These are phyloP conservation scores for Zychaea mexicana DNA, from an alignment of 371 early-diverging fungal species.

Conservation along the genomic window DNA sequence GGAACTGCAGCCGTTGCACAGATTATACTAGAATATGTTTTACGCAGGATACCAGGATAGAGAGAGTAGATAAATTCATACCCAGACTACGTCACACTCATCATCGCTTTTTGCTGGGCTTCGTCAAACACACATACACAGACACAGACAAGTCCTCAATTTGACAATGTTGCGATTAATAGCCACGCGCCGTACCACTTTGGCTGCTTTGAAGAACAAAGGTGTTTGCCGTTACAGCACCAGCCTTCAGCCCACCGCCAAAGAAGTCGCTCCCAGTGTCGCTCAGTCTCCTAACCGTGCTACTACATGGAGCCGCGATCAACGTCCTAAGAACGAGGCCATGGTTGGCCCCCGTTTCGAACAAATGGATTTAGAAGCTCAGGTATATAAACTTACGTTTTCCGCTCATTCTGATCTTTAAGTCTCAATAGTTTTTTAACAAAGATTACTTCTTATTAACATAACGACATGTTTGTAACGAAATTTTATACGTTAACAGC, in stretches of 20 bases:
- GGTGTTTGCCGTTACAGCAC: constrained; percentile 30
- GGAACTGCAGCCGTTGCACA: too few relatives aligned
- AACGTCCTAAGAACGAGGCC: constrained; percentile 71
- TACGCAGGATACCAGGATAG: too few relatives aligned
- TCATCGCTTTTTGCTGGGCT: too few relatives aligned
- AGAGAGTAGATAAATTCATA: too few relatives aligned
- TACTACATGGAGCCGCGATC: constrained; percentile 76
- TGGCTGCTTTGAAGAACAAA: not conserved
- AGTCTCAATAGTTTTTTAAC: not conserved
- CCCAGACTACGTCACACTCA: too few relatives aligned
- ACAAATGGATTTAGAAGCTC: constrained; percentile 80
- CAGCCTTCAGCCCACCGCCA: constrained; percentile 35
- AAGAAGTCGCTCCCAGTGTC: constrained; percentile 30
- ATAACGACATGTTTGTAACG: too few relatives aligned
- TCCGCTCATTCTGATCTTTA: constrained; percentile 1
- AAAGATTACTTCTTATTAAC: too few relatives aligned
- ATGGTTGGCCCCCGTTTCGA: constrained; percentile 89
- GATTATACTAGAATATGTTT: too few relatives aligned
- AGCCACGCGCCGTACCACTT: constrained; percentile 4
- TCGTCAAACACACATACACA: too few relatives aligned
- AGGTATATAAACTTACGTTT: constrained; percentile 51
- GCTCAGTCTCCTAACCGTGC: constrained; percentile 80
- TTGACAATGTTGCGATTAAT: constrained; percentile 11
- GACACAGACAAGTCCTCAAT: too few relatives aligned
- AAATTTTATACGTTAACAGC: constrained; percentile 57